A percentile compares a stretch with the other conserved stretches of the same genome.
These are phyloP conservation scores for Lachnellula suecica DNA, from an alignment of 2,329 filamentous ascomycete species.

Conservation along the genomic window DNA sequence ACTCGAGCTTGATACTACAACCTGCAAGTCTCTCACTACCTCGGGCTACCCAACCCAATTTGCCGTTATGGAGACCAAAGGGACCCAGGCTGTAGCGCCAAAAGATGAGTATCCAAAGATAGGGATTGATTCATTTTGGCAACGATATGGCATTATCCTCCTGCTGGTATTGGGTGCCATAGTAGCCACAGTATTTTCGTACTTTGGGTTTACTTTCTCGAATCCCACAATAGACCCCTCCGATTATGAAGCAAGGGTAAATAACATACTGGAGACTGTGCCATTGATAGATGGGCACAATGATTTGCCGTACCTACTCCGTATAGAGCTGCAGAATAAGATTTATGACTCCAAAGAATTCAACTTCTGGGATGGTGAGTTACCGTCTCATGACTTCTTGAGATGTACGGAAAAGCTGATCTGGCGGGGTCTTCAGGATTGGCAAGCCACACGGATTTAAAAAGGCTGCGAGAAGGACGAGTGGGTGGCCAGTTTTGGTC, in stretches of 20 bases:
- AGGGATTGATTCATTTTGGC: too few relatives aligned
- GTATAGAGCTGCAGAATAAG: conserved; percentile 28
- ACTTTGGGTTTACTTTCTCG: neutral
- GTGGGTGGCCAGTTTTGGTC: conserved; percentile 34
- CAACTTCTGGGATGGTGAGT: conserved; percentile 11
- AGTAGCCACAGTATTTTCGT: neutral
- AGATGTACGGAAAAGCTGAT: too few relatives aligned
- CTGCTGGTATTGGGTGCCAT: neutral
- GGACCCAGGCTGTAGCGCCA: too few relatives aligned
- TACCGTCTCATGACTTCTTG: too few relatives aligned
- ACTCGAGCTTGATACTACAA: too few relatives aligned
- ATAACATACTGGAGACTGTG: conserved; percentile 24
- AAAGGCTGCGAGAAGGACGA: conserved; percentile 26
- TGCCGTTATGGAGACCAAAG: too few relatives aligned
- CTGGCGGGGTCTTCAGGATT: neutral
- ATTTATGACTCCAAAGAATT: conserved; percentile 26
- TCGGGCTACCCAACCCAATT: too few relatives aligned
- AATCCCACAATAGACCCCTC: neutral
- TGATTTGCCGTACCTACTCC: conserved; percentile 32
- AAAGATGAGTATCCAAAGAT: too few relatives aligned
- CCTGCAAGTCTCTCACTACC: too few relatives aligned
- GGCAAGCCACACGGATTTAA: conserved; percentile 30
- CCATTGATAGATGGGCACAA: conserved; percentile 36
- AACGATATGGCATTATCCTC: neutral
- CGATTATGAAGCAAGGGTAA: conserved; percentile 9